Conservation (phyloP, 2,329 filamentous ascomycete species). For the Tolypocladium ovalisporum region DNA sequence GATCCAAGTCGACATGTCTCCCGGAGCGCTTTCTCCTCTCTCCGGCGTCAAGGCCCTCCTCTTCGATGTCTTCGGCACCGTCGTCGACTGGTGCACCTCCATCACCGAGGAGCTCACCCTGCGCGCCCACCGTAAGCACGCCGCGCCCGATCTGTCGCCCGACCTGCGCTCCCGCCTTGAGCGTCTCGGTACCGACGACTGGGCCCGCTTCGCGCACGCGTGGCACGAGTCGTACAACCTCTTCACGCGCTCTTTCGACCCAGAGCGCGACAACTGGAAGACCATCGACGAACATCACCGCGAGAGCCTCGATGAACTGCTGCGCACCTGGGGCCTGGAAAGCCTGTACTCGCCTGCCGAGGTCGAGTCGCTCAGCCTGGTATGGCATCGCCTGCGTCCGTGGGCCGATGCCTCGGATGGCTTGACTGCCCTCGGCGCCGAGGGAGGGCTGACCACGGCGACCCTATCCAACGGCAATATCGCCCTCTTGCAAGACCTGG, state of each 20-base stretch:
- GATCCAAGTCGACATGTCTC: slow-evolving; percentile 14
- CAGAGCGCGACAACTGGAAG: slow-evolving; percentile 42
- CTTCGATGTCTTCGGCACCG: slow-evolving; percentile 72
- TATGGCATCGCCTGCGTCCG: slow-evolving; percentile 63
- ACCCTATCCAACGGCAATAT: slow-evolving; percentile 69
- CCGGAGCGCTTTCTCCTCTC: slow-evolving; percentile 13
- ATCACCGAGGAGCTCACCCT: slow-evolving; percentile 48
- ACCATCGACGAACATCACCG: slow-evolving; percentile 64
- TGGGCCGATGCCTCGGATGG: slow-evolving; percentile 55
- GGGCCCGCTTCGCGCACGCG: slow-evolving; percentile 54
- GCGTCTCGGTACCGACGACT: slow-evolving; percentile 44
- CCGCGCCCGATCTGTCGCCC: slow-evolving; percentile 34
- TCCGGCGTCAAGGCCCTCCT: slow-evolving; percentile 45
- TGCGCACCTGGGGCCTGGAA: slow-evolving; percentile 42
- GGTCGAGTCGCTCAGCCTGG: slow-evolving; percentile 49
- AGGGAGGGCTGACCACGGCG: slow-evolving; percentile 39
- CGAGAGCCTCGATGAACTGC: slow-evolving; percentile 47
- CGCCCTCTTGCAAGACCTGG: slow-evolving; percentile 54
- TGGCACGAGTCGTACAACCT: slow-evolving; percentile 55
- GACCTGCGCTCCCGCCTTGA: slow-evolving; percentile 35
- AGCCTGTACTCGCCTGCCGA: slow-evolving; percentile 53
- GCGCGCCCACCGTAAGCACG: slow-evolving; percentile 33
- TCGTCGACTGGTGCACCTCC: slow-evolving; percentile 66
- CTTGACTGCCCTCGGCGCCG: slow-evolving; percentile 40
- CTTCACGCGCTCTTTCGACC: slow-evolving; percentile 47